Conservation (phyloP, 208 protist genomes). For the Trypanosoma brucei region DNA sequence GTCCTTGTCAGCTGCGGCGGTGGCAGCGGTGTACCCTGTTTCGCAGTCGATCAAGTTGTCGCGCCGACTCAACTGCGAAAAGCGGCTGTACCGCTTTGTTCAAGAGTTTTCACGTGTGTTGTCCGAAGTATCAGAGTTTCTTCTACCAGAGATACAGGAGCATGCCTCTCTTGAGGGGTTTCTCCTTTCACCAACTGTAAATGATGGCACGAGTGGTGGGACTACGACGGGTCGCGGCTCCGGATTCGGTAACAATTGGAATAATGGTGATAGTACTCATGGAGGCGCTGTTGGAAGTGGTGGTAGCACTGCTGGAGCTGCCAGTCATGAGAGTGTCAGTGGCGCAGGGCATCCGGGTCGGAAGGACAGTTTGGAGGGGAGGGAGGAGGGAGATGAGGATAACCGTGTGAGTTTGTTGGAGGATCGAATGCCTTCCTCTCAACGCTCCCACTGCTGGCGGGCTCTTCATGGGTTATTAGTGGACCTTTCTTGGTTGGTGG, state of each 20-base stretch:
- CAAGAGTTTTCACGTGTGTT: slow-evolving; percentile 59
- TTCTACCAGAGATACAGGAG: slow-evolving; percentile 29
- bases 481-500: slow-evolving; percentile 79
- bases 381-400: neutral
- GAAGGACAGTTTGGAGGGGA: neutral
- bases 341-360: neutral
- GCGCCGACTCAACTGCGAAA: slow-evolving; percentile 62
- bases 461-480: slow-evolving; percentile 53
- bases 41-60: slow-evolving; percentile 42
- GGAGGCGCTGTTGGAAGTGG: neutral
- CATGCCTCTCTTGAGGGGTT: slow-evolving; percentile 17
- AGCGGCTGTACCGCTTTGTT: slow-evolving; percentile 58
- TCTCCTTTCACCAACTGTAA: slow-evolving; percentile 3
- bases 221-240: neutral
- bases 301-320: slow-evolving; percentile 9
- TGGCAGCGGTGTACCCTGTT: slow-evolving; percentile 14
- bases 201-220: neutral
- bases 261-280: neutral
- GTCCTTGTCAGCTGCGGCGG: slow-evolving; percentile 4
- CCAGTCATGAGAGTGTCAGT: neutral
- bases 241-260: slow-evolving; percentile 2
- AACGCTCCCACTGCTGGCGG: neutral
- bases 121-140: slow-evolving; percentile 35
- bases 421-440: neutral
- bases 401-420: neutral